phyloP scores from a whole-genome alignment of 345 rosid species.

The Gossypium herbaceum region DNA sequence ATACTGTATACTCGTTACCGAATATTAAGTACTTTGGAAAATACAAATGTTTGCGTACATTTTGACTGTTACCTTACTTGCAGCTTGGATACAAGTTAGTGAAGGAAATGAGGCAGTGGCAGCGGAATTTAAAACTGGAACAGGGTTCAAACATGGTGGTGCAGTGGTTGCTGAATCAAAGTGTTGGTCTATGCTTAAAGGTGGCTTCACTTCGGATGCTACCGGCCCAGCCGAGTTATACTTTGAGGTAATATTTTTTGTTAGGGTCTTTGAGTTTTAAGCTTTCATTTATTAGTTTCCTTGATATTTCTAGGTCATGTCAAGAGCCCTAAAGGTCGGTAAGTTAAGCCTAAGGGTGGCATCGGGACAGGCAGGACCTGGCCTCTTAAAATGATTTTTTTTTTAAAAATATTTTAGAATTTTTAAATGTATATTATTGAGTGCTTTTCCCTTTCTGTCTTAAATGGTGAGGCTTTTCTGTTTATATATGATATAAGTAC shows the following conservation, averaged over 20 bases:
- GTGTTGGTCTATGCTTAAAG: slow-evolving; percentile 95
- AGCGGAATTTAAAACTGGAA: slow-evolving; percentile 44
- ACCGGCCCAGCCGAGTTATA: slow-evolving; percentile 60
- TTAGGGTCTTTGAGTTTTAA: background rate
- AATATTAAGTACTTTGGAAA: background rate
- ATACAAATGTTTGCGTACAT: background rate
- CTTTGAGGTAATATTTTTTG: slow-evolving; percentile 41
- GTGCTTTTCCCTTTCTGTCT: too few relatives aligned
- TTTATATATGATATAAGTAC: too few relatives aligned
- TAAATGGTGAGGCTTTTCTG: too few relatives aligned
- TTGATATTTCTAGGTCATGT: too few relatives aligned
- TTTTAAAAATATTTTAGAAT: too few relatives aligned
- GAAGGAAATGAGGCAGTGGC: slow-evolving; percentile 33
- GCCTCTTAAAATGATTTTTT: too few relatives aligned
- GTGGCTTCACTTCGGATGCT: slow-evolving; percentile 57
- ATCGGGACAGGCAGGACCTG: too few relatives aligned
- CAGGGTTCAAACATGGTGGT: slow-evolving; percentile 42
- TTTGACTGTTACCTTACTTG: slow-evolving; percentile 7
- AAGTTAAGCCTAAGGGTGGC: too few relatives aligned
- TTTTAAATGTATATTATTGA: too few relatives aligned
- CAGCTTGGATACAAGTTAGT: slow-evolving; percentile 82
- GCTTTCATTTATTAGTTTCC: background rate
- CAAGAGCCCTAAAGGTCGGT: too few relatives aligned
- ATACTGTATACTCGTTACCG: background rate
- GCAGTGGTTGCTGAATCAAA: slow-evolving; percentile 47